Percentiles rank a stretch among this genome's conserved stretches.
phyloP scores from a whole-genome alignment of 1,284 basidiomycete species.

The Cryptococcus hybrid region DNA sequence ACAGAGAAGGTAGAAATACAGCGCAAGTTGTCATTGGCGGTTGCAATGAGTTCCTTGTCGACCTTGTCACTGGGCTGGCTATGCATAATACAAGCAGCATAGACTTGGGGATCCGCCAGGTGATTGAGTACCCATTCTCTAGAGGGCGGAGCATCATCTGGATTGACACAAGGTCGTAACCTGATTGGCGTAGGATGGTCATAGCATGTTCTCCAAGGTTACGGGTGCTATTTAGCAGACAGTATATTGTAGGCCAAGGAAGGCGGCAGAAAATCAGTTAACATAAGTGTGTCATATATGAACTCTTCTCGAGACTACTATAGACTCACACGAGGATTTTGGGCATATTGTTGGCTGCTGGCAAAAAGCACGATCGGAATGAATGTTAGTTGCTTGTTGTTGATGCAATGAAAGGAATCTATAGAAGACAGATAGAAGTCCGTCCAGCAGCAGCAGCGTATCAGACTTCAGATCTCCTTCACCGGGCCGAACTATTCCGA shows the following conservation, averaged over 20 bases:
- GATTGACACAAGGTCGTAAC: constrained; percentile 58
- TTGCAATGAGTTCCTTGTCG: constrained; percentile 67
- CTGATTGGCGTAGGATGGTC: constrained; percentile 56
- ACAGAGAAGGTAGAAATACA: constrained; percentile 84
- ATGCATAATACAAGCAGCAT: constrained; percentile 40
- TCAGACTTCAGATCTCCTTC: too few species aligned
- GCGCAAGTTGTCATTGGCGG: constrained; percentile 59
- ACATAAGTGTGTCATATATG: too few species aligned
- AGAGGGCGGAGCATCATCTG: constrained; percentile 62
- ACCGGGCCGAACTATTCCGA: too few species aligned
- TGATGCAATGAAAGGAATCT: not conserved
- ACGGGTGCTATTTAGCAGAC: constrained; percentile 29
- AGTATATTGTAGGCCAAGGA: not conserved
- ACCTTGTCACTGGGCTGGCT: constrained; percentile 53
- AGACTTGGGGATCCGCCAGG: constrained; percentile 63
- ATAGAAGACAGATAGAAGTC: not conserved
- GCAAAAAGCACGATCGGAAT: too few species aligned
- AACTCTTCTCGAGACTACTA: too few species aligned
- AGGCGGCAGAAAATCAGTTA: too few species aligned
- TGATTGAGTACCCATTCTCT: constrained; percentile 78
- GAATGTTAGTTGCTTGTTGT: not conserved
- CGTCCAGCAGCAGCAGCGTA: too few species aligned
- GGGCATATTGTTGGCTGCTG: constrained; percentile 12
- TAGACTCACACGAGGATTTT: constrained; percentile 30
- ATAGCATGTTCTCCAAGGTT: constrained; percentile 69